phyloP scores from a whole-genome alignment of 208 protist genomes.

The Strigomonas culicis region DNA sequence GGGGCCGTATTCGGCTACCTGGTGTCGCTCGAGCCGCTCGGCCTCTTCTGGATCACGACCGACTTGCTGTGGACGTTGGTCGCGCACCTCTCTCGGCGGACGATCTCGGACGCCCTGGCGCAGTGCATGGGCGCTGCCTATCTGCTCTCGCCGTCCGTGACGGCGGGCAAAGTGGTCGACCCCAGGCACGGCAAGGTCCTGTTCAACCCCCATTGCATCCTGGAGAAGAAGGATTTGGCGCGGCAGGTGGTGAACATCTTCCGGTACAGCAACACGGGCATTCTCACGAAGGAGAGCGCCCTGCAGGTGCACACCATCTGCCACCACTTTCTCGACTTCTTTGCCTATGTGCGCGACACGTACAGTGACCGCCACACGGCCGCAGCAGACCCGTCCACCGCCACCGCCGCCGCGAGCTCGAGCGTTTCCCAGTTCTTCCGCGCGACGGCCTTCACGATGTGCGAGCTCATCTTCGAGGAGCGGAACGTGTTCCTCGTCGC shows the following conservation, averaged over 20 bases:
- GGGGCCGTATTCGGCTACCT: constrained; percentile 27
- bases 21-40: constrained; percentile 9
- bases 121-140: constrained; percentile 26
- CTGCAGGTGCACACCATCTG: constrained; percentile 3
- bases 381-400: background rate
- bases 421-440: constrained; percentile 27
- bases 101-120: constrained; percentile 20
- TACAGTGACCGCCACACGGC: background rate
- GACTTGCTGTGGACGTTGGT: constrained; percentile 15
- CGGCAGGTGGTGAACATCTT: constrained; percentile 51
- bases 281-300: background rate
- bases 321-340: constrained; percentile 9
- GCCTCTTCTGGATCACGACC: constrained; percentile 2
- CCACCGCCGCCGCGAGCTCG: background rate
- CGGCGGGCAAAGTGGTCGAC: background rate
- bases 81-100: constrained; percentile 17
- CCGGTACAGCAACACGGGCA: constrained; percentile 34
- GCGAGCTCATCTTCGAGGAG: constrained; percentile 40
- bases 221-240: constrained; percentile 15
- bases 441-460: constrained; percentile 41
- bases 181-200: background rate
- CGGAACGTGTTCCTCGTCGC: constrained; percentile 47
- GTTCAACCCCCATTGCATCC: constrained; percentile 23
- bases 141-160: constrained; percentile 8
- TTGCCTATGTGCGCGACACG: background rate